A percentile compares a stretch with the other conserved stretches of the same genome.
phyloP scores from a whole-genome alignment of 495 filamentous ascomycete species.

The Viridothelium virens region DNA sequence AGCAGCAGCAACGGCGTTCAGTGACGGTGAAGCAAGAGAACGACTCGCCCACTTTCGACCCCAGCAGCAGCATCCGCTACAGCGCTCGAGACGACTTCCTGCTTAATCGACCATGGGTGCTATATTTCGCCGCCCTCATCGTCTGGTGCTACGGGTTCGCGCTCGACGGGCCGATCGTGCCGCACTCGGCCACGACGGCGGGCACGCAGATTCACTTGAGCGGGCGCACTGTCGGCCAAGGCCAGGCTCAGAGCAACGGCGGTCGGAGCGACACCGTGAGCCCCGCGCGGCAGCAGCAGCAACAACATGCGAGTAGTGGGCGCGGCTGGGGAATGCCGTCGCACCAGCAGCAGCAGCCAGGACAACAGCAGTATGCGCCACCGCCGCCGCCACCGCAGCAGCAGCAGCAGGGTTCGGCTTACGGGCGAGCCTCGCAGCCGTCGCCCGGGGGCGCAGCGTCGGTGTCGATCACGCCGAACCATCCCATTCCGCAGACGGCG shows the following conservation, averaged over 20 bases:
- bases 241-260: neutral
- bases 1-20: neutral
- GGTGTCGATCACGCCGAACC: slow-evolving; percentile 40
- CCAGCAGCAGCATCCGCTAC: slow-evolving; percentile 42
- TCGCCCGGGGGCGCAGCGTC: neutral
- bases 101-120: slow-evolving; percentile 91
- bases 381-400: neutral
- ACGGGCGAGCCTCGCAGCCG: neutral
- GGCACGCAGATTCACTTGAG: neutral
- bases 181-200: neutral
- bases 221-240: neutral
- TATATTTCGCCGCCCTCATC: slow-evolving; percentile 86
- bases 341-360: neutral
- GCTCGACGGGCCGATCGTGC: slow-evolving; percentile 60
- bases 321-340: no score
- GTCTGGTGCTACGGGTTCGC: slow-evolving; percentile 96
- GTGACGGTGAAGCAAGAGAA: slow-evolving; percentile 32
- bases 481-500: slow-evolving; percentile 42
- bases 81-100: slow-evolving; percentile 83
- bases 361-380: neutral
- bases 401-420: neutral
- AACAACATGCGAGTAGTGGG: neutral
- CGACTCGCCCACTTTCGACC: slow-evolving; percentile 22
- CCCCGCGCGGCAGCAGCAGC: neutral
- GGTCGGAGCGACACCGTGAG: neutral